Conservation (phyloP, 2,329 filamentous ascomycete genomes). For the Dendryphion nanum region DNA sequence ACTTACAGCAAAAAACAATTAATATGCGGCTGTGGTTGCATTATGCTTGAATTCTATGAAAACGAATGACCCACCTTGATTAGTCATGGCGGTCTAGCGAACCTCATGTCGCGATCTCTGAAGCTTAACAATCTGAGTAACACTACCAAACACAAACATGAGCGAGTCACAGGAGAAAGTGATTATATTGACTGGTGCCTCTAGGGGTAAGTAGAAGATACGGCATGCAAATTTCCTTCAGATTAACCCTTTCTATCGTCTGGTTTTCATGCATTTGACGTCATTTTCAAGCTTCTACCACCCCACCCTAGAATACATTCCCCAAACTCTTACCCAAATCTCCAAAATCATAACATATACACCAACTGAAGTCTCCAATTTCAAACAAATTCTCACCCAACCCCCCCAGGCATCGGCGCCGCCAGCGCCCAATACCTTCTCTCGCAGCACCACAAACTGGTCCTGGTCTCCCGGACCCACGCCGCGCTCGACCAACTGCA, state of each 20-base stretch:
- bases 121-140: too few species aligned
- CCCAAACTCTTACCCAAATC: neutral
- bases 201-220: constrained; percentile 49
- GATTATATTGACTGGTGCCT: constrained; percentile 60
- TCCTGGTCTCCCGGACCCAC: constrained; percentile 57
- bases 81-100: too few species aligned
- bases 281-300: neutral
- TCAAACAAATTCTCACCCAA: constrained; percentile 1
- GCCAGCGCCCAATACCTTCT: constrained; percentile 62
- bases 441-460: constrained; percentile 51
- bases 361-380: neutral
- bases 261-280: neutral
- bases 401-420: constrained; percentile 58
- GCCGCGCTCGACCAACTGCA: constrained; percentile 51
- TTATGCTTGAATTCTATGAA: too few species aligned
- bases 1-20: too few species aligned
- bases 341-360: neutral
- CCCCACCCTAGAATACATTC: neutral
- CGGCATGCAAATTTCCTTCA: neutral
- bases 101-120: too few species aligned
- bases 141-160: too few species aligned
- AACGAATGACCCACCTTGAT: too few species aligned
- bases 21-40: too few species aligned
- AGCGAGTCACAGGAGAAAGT: constrained; percentile 37
- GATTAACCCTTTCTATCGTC: neutral